phyloP scores from a whole-genome alignment of 768 basidiomycete genomes.

The Lentinus brumalis region DNA sequence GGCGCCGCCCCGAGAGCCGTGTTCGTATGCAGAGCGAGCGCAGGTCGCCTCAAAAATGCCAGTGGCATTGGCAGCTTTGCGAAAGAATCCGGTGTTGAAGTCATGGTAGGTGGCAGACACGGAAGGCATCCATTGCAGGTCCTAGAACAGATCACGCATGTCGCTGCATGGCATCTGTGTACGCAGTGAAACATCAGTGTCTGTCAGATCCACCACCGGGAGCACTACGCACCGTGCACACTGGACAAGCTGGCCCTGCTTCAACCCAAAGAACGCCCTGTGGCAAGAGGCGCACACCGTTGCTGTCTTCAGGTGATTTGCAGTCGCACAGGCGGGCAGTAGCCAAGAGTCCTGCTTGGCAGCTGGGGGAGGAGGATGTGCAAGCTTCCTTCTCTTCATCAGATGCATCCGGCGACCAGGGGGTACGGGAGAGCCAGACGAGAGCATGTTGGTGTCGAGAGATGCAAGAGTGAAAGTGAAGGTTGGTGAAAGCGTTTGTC shows the following conservation, averaged over 20 bases:
- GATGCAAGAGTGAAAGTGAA: not conserved
- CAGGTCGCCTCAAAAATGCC: conserved; percentile 27
- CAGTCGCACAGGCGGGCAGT: not conserved
- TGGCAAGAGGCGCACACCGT: conserved; percentile 19
- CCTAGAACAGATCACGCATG: conserved; percentile 39
- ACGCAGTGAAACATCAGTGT: not conserved
- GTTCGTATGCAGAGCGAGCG: conserved; percentile 23
- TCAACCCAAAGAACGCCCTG: conserved; percentile 10
- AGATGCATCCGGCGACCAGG: not conserved
- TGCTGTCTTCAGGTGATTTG: not conserved
- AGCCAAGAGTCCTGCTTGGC: not conserved
- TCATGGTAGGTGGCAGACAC: conserved; percentile 34
- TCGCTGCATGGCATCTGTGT: conserved; percentile 35
- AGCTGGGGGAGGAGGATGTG: not conserved
- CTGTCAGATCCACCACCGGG: too few species aligned
- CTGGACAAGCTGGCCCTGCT: conserved; percentile 9
- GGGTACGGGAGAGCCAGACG: not conserved
- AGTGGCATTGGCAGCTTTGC: conserved; percentile 12
- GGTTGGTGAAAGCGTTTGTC: not conserved
- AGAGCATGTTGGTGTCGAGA: not conserved
- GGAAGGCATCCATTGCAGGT: conserved; percentile 38
- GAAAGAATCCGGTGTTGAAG: conserved; percentile 35
- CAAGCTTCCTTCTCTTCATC: conserved; percentile 9
- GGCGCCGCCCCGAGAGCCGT: not conserved
- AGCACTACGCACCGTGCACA: conserved; percentile 18